Conservation (phyloP, 2,329 filamentous ascomycete species). For the Botrytis deweyae region DNA sequence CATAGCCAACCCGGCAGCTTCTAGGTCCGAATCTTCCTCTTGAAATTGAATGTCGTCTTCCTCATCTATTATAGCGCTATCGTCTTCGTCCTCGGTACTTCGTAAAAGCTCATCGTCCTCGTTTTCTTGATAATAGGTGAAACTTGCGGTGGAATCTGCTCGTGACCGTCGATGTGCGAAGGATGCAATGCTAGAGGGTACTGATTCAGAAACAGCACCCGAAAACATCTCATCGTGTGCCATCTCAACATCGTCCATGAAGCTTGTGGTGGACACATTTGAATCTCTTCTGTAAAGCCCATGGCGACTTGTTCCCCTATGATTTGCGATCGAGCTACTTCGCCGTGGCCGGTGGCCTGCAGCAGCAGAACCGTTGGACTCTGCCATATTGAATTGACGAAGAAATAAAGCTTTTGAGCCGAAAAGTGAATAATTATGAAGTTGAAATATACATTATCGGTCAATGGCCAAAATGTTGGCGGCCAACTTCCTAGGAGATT, state of each 20-base stretch:
- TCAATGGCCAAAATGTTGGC: slow-evolving; percentile 6
- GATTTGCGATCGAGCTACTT: slow-evolving; percentile 37
- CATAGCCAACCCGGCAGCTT: slow-evolving; percentile 42
- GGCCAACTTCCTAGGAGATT: not conserved
- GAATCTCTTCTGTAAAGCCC: slow-evolving; percentile 63
- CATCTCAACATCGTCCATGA: slow-evolving; percentile 98
- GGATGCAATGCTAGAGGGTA: slow-evolving; percentile 90
- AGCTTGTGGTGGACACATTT: slow-evolving; percentile 72
- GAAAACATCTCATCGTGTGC: slow-evolving; percentile 95
- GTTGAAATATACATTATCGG: slow-evolving; percentile 5
- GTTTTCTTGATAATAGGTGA: slow-evolving; percentile 82
- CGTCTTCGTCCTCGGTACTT: slow-evolving; percentile 41
- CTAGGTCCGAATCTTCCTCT: slow-evolving; percentile 39
- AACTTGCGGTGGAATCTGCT: slow-evolving; percentile 83
- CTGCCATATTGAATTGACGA: slow-evolving; percentile 30
- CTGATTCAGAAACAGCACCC: slow-evolving; percentile 88
- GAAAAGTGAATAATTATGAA: slow-evolving; percentile 7
- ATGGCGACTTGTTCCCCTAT: slow-evolving; percentile 30
- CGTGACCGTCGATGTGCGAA: slow-evolving; percentile 82
- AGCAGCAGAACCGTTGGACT: slow-evolving; percentile 34
- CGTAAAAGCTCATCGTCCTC: slow-evolving; percentile 49
- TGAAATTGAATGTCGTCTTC: slow-evolving; percentile 40
- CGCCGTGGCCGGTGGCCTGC: slow-evolving; percentile 30
- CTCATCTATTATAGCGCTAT: slow-evolving; percentile 43
- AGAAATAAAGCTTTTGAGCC: slow-evolving; percentile 18